Conservation (phyloP, 2,329 filamentous ascomycete genomes). For the Stachybotrys echinatus region DNA sequence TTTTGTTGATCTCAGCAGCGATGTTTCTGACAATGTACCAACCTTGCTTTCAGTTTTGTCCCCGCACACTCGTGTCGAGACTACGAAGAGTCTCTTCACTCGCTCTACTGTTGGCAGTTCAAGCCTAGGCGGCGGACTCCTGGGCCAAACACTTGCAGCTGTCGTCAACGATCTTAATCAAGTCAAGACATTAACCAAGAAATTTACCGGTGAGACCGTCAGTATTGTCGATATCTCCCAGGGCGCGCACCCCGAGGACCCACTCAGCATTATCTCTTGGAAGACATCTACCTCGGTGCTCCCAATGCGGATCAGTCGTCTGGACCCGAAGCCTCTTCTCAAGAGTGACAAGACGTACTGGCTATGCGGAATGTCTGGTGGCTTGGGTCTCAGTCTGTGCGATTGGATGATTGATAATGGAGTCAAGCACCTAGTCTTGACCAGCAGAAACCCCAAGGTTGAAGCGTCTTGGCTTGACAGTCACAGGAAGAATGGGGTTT, state of each 20-base stretch:
- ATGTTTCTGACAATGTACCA: too few species aligned
- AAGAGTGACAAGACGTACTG: slow-evolving; percentile 16
- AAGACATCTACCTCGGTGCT: not conserved
- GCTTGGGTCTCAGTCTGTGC: slow-evolving; percentile 23
- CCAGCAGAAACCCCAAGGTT: slow-evolving; percentile 23
- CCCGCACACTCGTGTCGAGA: too few species aligned
- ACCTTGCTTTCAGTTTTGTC: too few species aligned
- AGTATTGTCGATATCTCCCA: too few species aligned
- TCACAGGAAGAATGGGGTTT: not conserved
- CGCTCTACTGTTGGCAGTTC: too few species aligned
- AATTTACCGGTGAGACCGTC: too few species aligned
- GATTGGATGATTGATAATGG: slow-evolving; percentile 24
- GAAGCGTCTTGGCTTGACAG: not conserved
- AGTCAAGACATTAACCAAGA: too few species aligned
- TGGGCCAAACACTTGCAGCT: too few species aligned
- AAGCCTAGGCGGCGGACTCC: not conserved
- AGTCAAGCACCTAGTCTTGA: slow-evolving; percentile 23
- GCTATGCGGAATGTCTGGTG: slow-evolving; percentile 18
- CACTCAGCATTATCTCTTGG: not conserved
- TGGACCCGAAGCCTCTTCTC: not conserved
- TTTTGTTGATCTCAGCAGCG: too few species aligned
- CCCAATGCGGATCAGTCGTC: not conserved
- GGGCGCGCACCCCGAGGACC: too few species aligned
- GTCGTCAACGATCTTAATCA: too few species aligned
- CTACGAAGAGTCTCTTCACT: too few species aligned